Conservation (phyloP, 73 alveolate genomes). For the Tetrahymena elliotti region DNA sequence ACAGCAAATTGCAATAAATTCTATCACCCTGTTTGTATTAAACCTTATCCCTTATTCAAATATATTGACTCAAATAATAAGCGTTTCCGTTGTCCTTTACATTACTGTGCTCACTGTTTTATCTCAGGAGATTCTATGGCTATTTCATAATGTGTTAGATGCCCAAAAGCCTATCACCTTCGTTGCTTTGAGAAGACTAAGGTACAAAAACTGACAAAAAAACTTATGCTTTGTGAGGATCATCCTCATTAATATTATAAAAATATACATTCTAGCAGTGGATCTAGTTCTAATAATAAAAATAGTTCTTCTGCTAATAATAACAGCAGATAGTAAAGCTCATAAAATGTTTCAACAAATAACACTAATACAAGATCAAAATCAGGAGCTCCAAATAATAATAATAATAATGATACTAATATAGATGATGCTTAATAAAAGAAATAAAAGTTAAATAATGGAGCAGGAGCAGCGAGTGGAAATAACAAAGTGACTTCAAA, state of each 20-base stretch:
- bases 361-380: not conserved
- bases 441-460: not conserved
- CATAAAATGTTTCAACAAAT: not conserved
- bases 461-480: not conserved
- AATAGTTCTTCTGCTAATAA: not conserved
- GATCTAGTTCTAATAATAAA: not conserved
- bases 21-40: slow-evolving; percentile 16
- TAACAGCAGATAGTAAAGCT: not conserved
- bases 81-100: slow-evolving; percentile 31
- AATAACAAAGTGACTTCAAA: not conserved
- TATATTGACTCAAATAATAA: slow-evolving; percentile 7
- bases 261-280: not conserved
- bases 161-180: slow-evolving; percentile 30
- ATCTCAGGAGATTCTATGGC: slow-evolving; percentile 24
- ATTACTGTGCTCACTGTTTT: slow-evolving; percentile 20
- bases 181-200: slow-evolving; percentile 6
- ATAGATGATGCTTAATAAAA: not conserved
- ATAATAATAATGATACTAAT: not conserved
- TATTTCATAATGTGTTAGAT: slow-evolving; percentile 27
- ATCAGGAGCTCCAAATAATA: not conserved
- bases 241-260: not conserved
- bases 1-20: slow-evolving; percentile 39
- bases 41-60: slow-evolving; percentile 13
- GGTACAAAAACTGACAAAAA: slow-evolving; percentile 7
- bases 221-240: slow-evolving; percentile 31